These are phyloP conservation scores for Leccinum holopus DNA, from an alignment of 1,284 basidiomycete genomes.

Conservation along the genomic window DNA sequence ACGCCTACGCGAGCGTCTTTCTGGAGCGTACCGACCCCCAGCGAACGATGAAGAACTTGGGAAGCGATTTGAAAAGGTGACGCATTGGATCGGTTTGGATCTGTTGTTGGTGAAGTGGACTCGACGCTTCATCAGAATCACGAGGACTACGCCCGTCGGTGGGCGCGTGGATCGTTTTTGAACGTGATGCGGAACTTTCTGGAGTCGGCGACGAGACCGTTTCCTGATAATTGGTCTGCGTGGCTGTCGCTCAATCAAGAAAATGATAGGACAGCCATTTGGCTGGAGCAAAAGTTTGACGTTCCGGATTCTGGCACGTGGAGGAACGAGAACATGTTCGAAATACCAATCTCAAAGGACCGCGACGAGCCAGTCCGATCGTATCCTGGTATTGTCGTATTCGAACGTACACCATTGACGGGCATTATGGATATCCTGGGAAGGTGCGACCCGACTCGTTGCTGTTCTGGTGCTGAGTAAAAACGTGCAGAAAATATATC, in stretches of 20 bases:
- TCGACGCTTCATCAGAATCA: conserved; percentile 51
- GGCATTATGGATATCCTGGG: conserved; percentile 63
- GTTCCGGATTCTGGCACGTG: conserved; percentile 61
- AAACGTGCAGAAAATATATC: conserved; percentile 60
- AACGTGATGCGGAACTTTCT: conserved; percentile 44
- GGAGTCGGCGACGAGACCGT: conserved; percentile 28
- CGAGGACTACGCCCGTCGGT: conserved; percentile 63
- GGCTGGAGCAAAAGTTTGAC: conserved; percentile 71
- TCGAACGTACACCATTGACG: conserved; percentile 66
- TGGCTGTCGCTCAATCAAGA: conserved; percentile 75
- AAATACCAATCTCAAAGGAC: conserved; percentile 42
- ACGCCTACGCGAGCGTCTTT: conserved; percentile 48
- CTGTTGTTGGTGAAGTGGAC: neutral
- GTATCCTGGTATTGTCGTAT: conserved; percentile 66
- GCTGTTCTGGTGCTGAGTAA: conserved; percentile 5
- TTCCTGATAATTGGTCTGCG: conserved; percentile 44
- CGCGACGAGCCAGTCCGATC: conserved; percentile 6
- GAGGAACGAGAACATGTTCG: conserved; percentile 56
- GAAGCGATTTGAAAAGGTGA: conserved; percentile 64
- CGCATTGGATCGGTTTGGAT: conserved; percentile 11
- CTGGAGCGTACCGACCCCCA: conserved; percentile 47
- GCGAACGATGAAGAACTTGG: conserved; percentile 64
- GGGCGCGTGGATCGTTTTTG: conserved; percentile 69
- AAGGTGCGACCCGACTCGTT: conserved; percentile 41
- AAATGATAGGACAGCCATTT: conserved; percentile 71